Evolutionary conservation across 176 grass and related monocot genomes (phyloP).

Genomic region (Oryza meridionalis): DNA sequence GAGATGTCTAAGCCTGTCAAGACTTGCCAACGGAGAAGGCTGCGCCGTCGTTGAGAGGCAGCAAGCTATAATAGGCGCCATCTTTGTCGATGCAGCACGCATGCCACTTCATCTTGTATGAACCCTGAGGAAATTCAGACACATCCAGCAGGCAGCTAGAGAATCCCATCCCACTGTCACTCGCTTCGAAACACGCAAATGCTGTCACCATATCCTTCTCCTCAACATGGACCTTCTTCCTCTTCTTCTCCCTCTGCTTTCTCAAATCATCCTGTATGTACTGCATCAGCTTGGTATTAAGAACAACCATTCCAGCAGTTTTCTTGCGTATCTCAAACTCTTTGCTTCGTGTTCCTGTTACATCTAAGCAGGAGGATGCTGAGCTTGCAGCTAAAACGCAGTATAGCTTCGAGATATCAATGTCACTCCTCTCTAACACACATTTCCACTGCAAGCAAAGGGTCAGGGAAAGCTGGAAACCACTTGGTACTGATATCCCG

Average conservation of each 20-base stretch:
- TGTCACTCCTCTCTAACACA: conserved; percentile 28
- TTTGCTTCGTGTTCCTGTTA: conserved; percentile 32
- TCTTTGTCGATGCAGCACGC: conserved; percentile 57
- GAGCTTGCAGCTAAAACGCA: conserved; percentile 56
- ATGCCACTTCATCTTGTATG: conserved; percentile 77
- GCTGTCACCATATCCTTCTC: conserved; percentile 40
- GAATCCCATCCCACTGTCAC: conserved; percentile 58
- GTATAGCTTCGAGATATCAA: conserved; percentile 49
- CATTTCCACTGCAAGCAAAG: conserved; percentile 75
- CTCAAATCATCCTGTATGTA: conserved; percentile 43
- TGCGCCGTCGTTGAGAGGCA: conserved; percentile 63
- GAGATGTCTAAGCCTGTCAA: not conserved
- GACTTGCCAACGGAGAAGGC: conserved; percentile 54
- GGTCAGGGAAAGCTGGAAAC: conserved; percentile 70
- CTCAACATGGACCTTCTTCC: not conserved
- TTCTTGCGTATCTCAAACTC: conserved; percentile 45
- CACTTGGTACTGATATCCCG: conserved; percentile 52
- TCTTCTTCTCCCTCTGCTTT: not conserved
- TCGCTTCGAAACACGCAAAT: conserved; percentile 54
- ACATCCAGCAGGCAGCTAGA: conserved; percentile 67
- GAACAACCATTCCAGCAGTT: conserved; percentile 49
- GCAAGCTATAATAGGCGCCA: conserved; percentile 55
- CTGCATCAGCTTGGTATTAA: conserved; percentile 53
- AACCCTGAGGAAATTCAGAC: conserved; percentile 62
- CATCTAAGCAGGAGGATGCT: conserved; percentile 31